A percentile compares a stretch with the other conserved stretches of the same genome.
phyloP scores from a whole-genome alignment of 257 asterid genomes.

The Solanum gandarillasii region DNA sequence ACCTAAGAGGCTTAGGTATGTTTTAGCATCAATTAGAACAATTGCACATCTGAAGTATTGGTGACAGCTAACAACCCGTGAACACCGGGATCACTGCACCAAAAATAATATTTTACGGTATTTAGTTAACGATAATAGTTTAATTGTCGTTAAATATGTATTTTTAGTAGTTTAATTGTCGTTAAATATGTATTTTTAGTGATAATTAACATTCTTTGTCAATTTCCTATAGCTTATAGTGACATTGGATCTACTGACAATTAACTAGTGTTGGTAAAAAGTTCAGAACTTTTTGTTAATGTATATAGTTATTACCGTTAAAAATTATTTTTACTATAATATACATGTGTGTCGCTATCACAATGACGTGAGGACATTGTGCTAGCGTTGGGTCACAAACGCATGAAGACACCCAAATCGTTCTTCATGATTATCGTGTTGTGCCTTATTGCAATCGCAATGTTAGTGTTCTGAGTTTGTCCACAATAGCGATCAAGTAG shows the following conservation, averaged over 20 bases:
- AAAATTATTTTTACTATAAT: too few species aligned
- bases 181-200: too few species aligned
- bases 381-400: neutral
- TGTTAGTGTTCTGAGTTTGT: neutral
- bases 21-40: neutral
- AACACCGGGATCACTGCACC: neutral
- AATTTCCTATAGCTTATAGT: too few species aligned
- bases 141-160: too few species aligned
- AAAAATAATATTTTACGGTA: too few species aligned
- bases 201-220: too few species aligned
- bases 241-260: neutral
- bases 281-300: neutral
- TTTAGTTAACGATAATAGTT: neutral
- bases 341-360: neutral
- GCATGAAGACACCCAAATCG: neutral
- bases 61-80: neutral
- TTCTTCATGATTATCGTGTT: neutral
- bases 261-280: too few species aligned
- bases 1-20: neutral
- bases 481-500: neutral
- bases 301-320: too few species aligned
- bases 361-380: neutral
- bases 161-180: too few species aligned
- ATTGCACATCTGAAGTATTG: neutral
- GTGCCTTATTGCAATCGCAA: neutral